Percentiles rank a stretch among this genome's conserved stretches.
phyloP scores from a whole-genome alignment of 768 basidiomycete genomes.

The Termitomyces sp. region DNA sequence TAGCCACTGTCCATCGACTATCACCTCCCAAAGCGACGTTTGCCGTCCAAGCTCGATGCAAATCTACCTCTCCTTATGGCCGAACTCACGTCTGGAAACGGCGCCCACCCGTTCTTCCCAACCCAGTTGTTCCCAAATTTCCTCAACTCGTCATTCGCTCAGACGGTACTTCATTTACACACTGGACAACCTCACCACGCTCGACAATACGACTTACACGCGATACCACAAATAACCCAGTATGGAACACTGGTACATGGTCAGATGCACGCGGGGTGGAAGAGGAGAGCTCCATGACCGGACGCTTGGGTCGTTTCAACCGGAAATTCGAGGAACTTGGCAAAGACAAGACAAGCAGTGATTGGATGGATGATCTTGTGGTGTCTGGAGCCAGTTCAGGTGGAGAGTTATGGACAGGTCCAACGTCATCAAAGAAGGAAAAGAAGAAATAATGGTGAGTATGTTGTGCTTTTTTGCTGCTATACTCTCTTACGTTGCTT shows the following conservation, averaged over 20 bases:
- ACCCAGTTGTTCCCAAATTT: slow-evolving; percentile 83
- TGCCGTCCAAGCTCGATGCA: slow-evolving; percentile 26
- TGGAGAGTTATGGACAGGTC: slow-evolving; percentile 10
- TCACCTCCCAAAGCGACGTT: background rate
- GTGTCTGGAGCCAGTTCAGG: slow-evolving; percentile 9
- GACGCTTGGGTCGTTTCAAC: slow-evolving; percentile 79
- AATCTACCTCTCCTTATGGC: slow-evolving; percentile 79
- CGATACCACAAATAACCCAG: slow-evolving; percentile 85
- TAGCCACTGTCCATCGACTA: background rate
- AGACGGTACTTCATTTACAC: slow-evolving; percentile 85
- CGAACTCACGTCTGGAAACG: slow-evolving; percentile 81
- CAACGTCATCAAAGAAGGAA: slow-evolving; percentile 6
- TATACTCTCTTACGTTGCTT: background rate
- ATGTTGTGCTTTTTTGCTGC: too few species aligned
- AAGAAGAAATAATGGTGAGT: slow-evolving; percentile 7
- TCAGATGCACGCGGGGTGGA: slow-evolving; percentile 50
- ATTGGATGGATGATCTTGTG: slow-evolving; percentile 31
- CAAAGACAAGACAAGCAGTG: slow-evolving; percentile 26
- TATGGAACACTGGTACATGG: slow-evolving; percentile 72
- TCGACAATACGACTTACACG: slow-evolving; percentile 74
- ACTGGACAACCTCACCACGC: slow-evolving; percentile 87
- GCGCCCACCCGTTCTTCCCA: slow-evolving; percentile 64
- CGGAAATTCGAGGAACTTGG: slow-evolving; percentile 60
- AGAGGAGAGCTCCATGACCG: slow-evolving; percentile 70
- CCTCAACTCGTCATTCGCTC: slow-evolving; percentile 83